Percentiles rank a stretch among this genome's conserved stretches.
phyloP scores from a whole-genome alignment of 306 rosid species.

The Citrullus colocynthis region DNA sequence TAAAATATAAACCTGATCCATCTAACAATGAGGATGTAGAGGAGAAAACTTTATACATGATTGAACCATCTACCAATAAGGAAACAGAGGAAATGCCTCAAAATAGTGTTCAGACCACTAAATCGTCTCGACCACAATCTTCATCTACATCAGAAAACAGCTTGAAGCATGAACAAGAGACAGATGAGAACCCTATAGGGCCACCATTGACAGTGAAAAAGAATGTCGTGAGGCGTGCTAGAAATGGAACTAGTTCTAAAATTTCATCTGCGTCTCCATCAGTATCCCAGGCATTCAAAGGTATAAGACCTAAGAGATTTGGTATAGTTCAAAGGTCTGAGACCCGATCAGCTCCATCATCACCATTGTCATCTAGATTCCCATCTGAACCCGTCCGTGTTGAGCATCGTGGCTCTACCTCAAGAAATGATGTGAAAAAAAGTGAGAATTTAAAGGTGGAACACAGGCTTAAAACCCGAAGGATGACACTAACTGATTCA shows the following conservation, averaged over 20 bases:
- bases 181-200: conserved; percentile 9
- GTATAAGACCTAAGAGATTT: conserved; percentile 8
- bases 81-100: conserved; percentile 16
- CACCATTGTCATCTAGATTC: conserved; percentile 13
- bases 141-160: conserved; percentile 17
- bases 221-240: conserved; percentile 15
- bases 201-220: conserved; percentile 18
- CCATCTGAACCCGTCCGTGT: conserved; percentile 12
- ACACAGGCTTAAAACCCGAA: conserved; percentile 24
- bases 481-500: conserved; percentile 15
- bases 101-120: conserved; percentile 12
- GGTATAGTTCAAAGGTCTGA: neutral
- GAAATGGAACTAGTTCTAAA: conserved; percentile 12
- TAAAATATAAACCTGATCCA: conserved; percentile 6
- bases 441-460: conserved; percentile 14
- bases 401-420: conserved; percentile 23
- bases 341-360: conserved; percentile 17
- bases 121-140: conserved; percentile 15
- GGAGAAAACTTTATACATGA: conserved; percentile 27
- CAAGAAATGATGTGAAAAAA: neutral
- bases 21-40: conserved; percentile 19
- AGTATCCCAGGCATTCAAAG: neutral
- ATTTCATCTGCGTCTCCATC: conserved; percentile 1
- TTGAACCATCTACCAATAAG: conserved; percentile 16
- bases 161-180: conserved; percentile 20